These are phyloP conservation scores for Paratinospora sagittata DNA, from an alignment of 164 flowering plant genomes.

Conservation along the genomic window DNA sequence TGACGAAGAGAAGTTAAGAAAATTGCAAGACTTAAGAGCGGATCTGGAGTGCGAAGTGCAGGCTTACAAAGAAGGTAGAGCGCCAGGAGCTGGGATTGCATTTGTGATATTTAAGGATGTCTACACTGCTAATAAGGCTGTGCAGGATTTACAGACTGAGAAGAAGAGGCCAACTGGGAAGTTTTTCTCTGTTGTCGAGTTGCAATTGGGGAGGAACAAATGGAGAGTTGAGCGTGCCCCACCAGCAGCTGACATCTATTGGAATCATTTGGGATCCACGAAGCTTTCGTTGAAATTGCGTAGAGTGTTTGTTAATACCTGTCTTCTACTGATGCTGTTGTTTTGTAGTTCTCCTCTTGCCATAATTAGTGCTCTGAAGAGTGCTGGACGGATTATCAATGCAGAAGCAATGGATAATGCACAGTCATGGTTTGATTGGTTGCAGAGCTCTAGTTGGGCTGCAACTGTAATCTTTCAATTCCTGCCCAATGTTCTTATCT, in stretches of 20 bases:
- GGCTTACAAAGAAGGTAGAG: constrained; percentile 76
- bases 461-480: constrained; percentile 81
- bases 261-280: constrained; percentile 89
- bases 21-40: constrained; percentile 67
- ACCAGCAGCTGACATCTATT: constrained; percentile 82
- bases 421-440: constrained; percentile 78
- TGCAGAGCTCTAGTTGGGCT: constrained; percentile 88
- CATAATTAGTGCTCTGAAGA: constrained; percentile 66
- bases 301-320: constrained; percentile 79
- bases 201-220: constrained; percentile 74
- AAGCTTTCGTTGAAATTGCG: constrained; percentile 66
- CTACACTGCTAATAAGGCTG: constrained; percentile 82
- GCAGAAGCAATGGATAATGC: constrained; percentile 96
- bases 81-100: constrained; percentile 90
- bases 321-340: constrained; percentile 70
- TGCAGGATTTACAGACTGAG: constrained; percentile 81
- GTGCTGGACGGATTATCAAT: constrained; percentile 86
- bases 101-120: constrained; percentile 96
- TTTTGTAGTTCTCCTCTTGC: constrained; percentile 99
- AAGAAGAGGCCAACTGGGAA: constrained; percentile 70
- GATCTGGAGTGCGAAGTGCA: constrained; percentile 65
- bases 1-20: constrained; percentile 67
- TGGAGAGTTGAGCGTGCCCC: constrained; percentile 99
- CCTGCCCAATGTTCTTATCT: constrained; percentile 88
- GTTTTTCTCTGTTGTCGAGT: constrained; percentile 80